Evolutionary conservation across 2,329 filamentous ascomycete species (phyloP), one percentile per base, ranked within the genome.

Genomic region (Aspergillus ruber): DNA sequence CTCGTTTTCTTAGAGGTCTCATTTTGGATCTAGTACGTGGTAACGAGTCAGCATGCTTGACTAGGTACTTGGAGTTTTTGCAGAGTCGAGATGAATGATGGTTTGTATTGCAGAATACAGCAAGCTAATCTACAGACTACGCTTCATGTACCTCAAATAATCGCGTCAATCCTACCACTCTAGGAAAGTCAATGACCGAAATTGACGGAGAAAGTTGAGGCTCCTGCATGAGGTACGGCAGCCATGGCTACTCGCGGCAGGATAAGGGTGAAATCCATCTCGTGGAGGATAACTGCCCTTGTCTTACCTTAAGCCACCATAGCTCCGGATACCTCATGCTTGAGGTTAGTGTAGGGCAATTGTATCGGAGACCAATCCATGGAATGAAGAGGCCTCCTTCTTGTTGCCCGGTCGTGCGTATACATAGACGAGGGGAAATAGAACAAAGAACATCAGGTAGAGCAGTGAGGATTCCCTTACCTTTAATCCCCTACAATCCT

Each of bases 361-460:
- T 75, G 78, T 81, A 81, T 81, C 78, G 75, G 71, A 75, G 73
- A 67, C 71, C 66, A 65, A 67, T 66, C 72, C 76, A 77, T 66
- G 56, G 60, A 53, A 64, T 49, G 65, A 69, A 67, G 65, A 63
- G 65, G 71, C 64, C 73, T 74, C 76, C 74, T 81, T 81, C 78
- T 81, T 78, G 59, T 68, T 74, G 66, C 75, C 77, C 76, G 50
- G 43, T 18, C 13, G n/a, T 29, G 5, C 39, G 15, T 12, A 42
- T 27, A 20, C 9, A 27, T 23, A 41, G 27, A 42, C 25, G 32
- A 7, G 40, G 13, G 45, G 20, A 13, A 44, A 46, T 51, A 27
- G 43, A 35, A 46, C 27, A 21, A 17, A 48, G 29, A 46, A 5
- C 27, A 47, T 41, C 17, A 49, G 23, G 25, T 29, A 29, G 25